A percentile compares a stretch with the other conserved stretches of the same genome.
Evolutionary conservation across 192 early-diverging fungal species (phyloP).

Genomic region (Phlyctochytrium planicorne): DNA sequence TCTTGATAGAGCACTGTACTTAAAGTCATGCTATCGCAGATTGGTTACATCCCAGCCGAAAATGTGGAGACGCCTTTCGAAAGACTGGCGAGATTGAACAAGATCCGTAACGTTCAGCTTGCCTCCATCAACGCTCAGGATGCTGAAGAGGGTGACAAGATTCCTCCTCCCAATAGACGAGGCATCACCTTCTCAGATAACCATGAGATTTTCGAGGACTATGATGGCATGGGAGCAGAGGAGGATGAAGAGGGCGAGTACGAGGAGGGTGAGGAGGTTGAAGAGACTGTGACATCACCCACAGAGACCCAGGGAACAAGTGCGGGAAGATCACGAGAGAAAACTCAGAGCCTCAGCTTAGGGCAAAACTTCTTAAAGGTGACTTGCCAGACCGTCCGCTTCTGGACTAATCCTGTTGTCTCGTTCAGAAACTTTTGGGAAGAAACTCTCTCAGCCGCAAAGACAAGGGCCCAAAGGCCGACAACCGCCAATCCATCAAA

Average conservation of each 20-base stretch:
- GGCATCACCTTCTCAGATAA: slow-evolving; percentile 39
- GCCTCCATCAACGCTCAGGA: slow-evolving; percentile 41
- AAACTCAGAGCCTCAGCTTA: slow-evolving; percentile 1
- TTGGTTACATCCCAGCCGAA: slow-evolving; percentile 88
- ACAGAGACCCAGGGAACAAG: not conserved
- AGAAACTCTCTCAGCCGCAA: not conserved
- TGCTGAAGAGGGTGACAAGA: slow-evolving; percentile 25
- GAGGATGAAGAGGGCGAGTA: slow-evolving; percentile 44
- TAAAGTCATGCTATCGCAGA: slow-evolving; percentile 31
- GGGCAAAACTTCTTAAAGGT: slow-evolving; percentile 6
- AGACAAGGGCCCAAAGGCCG: not conserved
- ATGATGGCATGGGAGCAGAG: slow-evolving; percentile 14
- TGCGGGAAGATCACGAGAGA: not conserved
- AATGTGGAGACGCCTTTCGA: slow-evolving; percentile 86
- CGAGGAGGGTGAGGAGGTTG: slow-evolving; percentile 36
- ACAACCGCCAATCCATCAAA: not conserved
- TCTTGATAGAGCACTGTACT: not conserved
- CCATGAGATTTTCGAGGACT: slow-evolving; percentile 39
- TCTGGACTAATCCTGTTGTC: too few relatives aligned
- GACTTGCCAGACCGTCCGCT: not conserved
- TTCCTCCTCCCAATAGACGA: slow-evolving; percentile 18
- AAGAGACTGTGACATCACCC: slow-evolving; percentile 20
- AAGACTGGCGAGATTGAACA: slow-evolving; percentile 74
- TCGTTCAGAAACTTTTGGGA: not conserved
- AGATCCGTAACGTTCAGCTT: slow-evolving; percentile 67